A percentile compares a stretch with the other conserved stretches of the same genome.
phyloP scores from a whole-genome alignment of 169 alveolate genomes.

The Theileria luwenshuni region DNA sequence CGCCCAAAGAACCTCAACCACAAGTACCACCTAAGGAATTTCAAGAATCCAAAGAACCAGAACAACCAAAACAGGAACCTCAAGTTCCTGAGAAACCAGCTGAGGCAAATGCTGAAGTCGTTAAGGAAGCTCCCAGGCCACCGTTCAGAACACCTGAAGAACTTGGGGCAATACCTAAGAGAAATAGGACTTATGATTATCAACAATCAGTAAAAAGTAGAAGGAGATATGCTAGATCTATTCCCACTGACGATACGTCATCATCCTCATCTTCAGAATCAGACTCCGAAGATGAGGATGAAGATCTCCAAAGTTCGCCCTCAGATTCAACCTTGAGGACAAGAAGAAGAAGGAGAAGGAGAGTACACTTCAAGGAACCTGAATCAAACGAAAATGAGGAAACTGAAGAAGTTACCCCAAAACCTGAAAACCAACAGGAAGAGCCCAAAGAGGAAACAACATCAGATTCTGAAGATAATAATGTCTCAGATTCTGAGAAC shows the following conservation, averaged over 20 bases:
- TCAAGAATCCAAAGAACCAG: neutral
- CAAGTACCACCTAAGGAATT: neutral
- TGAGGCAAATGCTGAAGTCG: conserved; percentile 1
- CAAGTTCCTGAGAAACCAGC: conserved; percentile 3
- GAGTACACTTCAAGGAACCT: neutral
- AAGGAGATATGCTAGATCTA: too few relatives aligned
- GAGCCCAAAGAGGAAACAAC: conserved; percentile 1
- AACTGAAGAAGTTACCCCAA: neutral
- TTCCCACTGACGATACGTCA: too few relatives aligned
- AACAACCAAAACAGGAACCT: conserved; percentile 17
- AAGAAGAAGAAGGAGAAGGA: too few relatives aligned
- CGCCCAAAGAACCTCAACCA: neutral
- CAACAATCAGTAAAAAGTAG: too few relatives aligned
- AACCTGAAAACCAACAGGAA: conserved; percentile 2
- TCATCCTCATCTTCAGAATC: too few relatives aligned
- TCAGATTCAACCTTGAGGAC: too few relatives aligned
- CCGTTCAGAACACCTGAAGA: too few relatives aligned
- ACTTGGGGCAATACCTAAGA: too few relatives aligned
- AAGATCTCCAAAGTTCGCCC: too few relatives aligned
- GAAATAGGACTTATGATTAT: too few relatives aligned
- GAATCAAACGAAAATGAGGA: neutral
- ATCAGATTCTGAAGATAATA: conserved; percentile 6
- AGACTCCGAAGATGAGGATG: too few relatives aligned
- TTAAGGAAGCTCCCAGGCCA: conserved; percentile 11
- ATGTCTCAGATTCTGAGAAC: neutral